These are phyloP conservation scores for Trypanosoma boissoni DNA, from an alignment of 208 protist genomes.

Conservation along the genomic window DNA sequence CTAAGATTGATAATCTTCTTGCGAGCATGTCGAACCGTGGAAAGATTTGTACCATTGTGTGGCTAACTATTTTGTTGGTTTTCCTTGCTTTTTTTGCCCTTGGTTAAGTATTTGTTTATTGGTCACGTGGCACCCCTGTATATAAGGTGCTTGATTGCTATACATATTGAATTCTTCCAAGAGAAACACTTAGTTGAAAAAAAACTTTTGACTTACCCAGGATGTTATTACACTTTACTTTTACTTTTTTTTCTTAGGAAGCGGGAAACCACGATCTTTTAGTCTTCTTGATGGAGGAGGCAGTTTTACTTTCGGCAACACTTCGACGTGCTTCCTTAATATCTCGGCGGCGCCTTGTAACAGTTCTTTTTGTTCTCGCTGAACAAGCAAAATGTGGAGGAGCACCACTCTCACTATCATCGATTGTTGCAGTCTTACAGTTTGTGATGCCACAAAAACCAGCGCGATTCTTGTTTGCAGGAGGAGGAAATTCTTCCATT, in stretches of 20 bases:
- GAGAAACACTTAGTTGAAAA: not conserved
- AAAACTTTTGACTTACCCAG: not conserved
- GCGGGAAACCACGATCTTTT: not conserved
- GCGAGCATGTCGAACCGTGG: conserved; percentile 76
- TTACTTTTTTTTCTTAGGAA: conserved; percentile 6
- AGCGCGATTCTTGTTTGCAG: conserved; percentile 59
- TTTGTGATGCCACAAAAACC: conserved; percentile 20
- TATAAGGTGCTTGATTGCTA: not conserved
- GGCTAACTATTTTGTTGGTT: conserved; percentile 7
- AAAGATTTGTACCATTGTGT: conserved; percentile 76
- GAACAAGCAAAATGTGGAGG: not conserved
- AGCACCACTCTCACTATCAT: conserved; percentile 7
- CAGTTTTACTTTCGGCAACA: conserved; percentile 11
- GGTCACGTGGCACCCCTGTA: too few relatives aligned
- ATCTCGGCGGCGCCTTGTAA: conserved; percentile 21
- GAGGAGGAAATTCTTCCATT: conserved; percentile 45
- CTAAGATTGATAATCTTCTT: conserved; percentile 83
- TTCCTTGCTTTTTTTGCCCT: conserved; percentile 14
- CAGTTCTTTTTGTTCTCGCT: conserved; percentile 20
- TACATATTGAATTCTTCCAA: not conserved
- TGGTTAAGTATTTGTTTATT: conserved; percentile 36
- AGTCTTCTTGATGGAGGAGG: conserved; percentile 35
- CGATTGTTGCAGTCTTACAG: conserved; percentile 14
- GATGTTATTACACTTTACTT: conserved; percentile 3
- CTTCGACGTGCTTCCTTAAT: conserved; percentile 19